Conservation (phyloP, 2,329 filamentous ascomycete genomes). For the Penicillium italicum region DNA sequence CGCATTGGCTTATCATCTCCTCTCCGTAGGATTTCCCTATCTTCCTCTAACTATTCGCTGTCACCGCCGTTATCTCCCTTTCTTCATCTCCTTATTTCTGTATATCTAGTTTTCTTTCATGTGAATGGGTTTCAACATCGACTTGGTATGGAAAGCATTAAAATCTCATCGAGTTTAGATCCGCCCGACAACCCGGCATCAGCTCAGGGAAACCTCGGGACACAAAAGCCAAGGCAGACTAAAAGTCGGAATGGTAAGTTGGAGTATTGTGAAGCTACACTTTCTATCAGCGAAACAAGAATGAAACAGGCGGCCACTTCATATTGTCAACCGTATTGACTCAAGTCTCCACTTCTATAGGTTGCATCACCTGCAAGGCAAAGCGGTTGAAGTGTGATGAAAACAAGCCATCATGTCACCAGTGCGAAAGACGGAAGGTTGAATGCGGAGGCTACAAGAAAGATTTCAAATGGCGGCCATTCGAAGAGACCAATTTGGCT, state of each 20-base stretch:
- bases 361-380: constrained; percentile 69
- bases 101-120: neutral
- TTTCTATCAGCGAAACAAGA: neutral
- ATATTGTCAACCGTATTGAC: constrained; percentile 23
- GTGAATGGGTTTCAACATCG: constrained; percentile 7
- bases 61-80: constrained; percentile 8
- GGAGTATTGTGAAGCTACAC: neutral
- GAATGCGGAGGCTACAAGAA: constrained; percentile 69
- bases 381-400: constrained; percentile 73
- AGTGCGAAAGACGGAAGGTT: constrained; percentile 63
- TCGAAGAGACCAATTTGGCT: constrained; percentile 59
- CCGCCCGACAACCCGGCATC: constrained; percentile 23
- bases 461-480: constrained; percentile 71
- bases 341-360: constrained; percentile 42
- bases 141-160: constrained; percentile 55
- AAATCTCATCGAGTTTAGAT: constrained; percentile 55
- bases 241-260: constrained; percentile 69
- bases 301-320: neutral
- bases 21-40: constrained; percentile 8
- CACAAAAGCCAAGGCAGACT: constrained; percentile 64
- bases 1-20: constrained; percentile 19
- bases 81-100: neutral
- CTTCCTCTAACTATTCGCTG: constrained; percentile 14
- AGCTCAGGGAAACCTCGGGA: constrained; percentile 26
- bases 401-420: constrained; percentile 63